Base-by-base conservation (phyloP, 2,329 filamentous ascomycete species). In the Didymella arachidicola region DNA sequence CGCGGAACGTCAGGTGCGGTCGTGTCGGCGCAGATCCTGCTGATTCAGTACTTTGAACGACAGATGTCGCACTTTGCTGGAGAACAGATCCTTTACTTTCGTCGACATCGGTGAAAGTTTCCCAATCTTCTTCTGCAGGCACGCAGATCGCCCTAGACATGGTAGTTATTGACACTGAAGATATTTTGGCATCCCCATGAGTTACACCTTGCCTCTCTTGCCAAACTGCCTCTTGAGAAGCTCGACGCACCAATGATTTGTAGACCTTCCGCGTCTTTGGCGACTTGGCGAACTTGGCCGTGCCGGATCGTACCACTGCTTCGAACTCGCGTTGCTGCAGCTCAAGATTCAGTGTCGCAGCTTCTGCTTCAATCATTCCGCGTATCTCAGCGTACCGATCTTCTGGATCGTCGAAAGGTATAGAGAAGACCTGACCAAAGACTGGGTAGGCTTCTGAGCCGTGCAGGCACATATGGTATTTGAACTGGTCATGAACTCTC, bases 371-470 rank as follows among this genome's bases (percentile, higher is more conserved):
- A 2, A 69, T 60, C 3, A 45, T 26, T 0, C 11, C 3, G 2
- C 59, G 54, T 0, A 64, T 53, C 0, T 58, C 22, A 0, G 30
- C 7, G n/a, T 66, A 70, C 0, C 2, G 16, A 2, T 47, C 49
- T 1, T 59, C 4, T 0, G 64, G 59, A 36, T 68, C 61, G 0
- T 59, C 4, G 7, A 70, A 69, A 0, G 62, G 60, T 1, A 58
- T 25, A 0, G 32, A 29, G 11, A 56, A 60, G 0, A 61, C 63
- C 36, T 43, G 34, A 18, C 30, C 32, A 43, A 67, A 25, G 42
- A 42, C 0, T 14, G 53, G 26, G 54, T 32, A 64, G 0, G 57
- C 64, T 6, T 51, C 19, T 0, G 42, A 47, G 0, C 66, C 67
- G 18, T 53, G 59, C 0, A 58, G 26, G 0, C 53, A 10, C 0